Base-by-base conservation (phyloP, 306 rosid species). In the Quercus ilex region DNA sequence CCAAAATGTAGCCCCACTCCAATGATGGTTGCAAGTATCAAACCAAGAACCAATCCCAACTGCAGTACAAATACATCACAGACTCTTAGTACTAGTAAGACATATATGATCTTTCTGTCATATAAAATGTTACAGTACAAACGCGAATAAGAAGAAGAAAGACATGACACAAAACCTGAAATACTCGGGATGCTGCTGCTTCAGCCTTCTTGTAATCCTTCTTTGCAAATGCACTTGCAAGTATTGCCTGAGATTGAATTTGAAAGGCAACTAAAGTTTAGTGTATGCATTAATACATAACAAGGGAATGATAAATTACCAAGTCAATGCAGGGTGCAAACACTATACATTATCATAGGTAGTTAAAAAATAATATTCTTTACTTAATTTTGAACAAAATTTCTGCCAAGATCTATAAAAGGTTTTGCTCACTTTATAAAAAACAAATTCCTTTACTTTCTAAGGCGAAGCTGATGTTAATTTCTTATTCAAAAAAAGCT, bases 221-320 rank as follows among this genome's bases (percentile, higher is more conserved):
- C 75, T 87, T 89, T 21, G 98, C 98, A 88, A 94, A 94, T 79
- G 97, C 94, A 69, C 90, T 92, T 5, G 98, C 98, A 76, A 94
- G 97, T 84, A 92, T 92, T 0, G 98, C 97, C 98, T 94, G 88
- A 83, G 81, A 76, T 75, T 35, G 35, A 69, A 56, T 74, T 75
- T 35, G 35, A 72, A 56, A 81, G 63, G 14, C 73, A 49, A 68
- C 6, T 20, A 68, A 65, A 64, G 57, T 75, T 79, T 30, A 78
- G 63, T 23, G 77, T 51, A 55, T 53, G 52, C 33, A 73, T 0
- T 8, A 41, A 41, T 41, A 41, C 31, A 19, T 6, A 41, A 2
- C 3, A 20, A 62, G 17, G 69, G 41, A 63, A 19, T 14, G 41
- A 63, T 63, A 13, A 63, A 28, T 17, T 63, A 30, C 4, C 69